Base-by-base conservation (phyloP, 768 basidiomycete species). In the Lactarius indigo region DNA sequence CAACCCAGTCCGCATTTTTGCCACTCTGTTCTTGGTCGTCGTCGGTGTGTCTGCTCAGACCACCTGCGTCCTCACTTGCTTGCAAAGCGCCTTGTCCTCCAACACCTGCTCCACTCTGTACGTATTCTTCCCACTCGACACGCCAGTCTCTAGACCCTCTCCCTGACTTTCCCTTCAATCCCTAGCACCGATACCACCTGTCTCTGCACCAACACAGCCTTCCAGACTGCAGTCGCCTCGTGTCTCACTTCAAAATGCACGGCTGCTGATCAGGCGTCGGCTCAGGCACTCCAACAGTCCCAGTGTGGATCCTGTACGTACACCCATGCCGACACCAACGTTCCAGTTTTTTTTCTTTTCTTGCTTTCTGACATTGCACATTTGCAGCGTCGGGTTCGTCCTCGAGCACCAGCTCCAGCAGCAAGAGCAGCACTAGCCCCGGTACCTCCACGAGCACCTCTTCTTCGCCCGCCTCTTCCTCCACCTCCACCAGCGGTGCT, bases 201-300 rank as follows among this genome's bases (percentile, higher is more conserved):
- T 60, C 68, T 80, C 26, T 84, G 83, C 74, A 70, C 75, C 3
- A 79, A 75, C 59, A 12, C 60, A 1, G 54, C 65, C 2, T 84
- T 81, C 80, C 81, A 82, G 64, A 0, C 1, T 4, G 72, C 73
- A 1, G 78, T 78, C 2, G 9, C 1, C 0, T 1, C 33, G 7
- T 84, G 83, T 69, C 73, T 84, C 26, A 1, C 33, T 26, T n/a
- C 67, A 1, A 76, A 70, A 47, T 84, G 83, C 66, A 71, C 78
- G 0, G 0, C 74, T 0, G 58, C 62, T 0, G 83, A 83, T 12
- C 1, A 71, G 1, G 7, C 59, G 1, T n/a, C 76, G 1, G 83
- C 82, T 0, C 1, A 26, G 13, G 60, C 61, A 13, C 74, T 81
- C 33, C 76, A 82, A 63, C 2, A 55, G 2, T 0, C 42, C 5